Conservation (phyloP, 2,329 filamentous ascomycete genomes). For the Helicocarpus griseus region DNA sequence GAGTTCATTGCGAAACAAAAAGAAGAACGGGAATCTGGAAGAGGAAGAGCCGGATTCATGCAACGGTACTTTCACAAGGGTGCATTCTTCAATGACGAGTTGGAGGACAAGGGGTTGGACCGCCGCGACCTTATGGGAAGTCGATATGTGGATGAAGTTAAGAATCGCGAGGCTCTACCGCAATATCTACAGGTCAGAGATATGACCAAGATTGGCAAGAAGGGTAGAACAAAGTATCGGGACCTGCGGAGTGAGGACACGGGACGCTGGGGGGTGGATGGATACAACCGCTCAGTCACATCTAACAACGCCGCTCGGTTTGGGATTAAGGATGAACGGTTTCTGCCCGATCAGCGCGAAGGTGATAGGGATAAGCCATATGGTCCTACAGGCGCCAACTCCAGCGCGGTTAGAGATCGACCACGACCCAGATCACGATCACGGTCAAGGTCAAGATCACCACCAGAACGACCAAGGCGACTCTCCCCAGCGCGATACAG, state of each 20-base stretch:
- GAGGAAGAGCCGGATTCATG: conserved; percentile 80
- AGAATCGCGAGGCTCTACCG: conserved; percentile 72
- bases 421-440: conserved; percentile 15
- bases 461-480: conserved; percentile 36
- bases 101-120: conserved; percentile 63
- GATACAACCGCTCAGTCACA: conserved; percentile 31
- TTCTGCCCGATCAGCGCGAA: conserved; percentile 35
- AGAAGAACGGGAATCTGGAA: conserved; percentile 61
- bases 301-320: conserved; percentile 23
- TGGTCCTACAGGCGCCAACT: conserved; percentile 38
- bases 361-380: conserved; percentile 15
- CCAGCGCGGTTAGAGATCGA: conserved; percentile 31
- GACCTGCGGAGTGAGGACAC: conserved; percentile 88
- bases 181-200: conserved; percentile 89
- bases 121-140: conserved; percentile 79
- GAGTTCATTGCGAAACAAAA: conserved; percentile 67
- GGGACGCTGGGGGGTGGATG: conserved; percentile 58
- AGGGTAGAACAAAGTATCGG: conserved; percentile 80
- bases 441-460: conserved; percentile 36
- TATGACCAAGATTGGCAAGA: conserved; percentile 86
- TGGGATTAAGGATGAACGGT: conserved; percentile 37
- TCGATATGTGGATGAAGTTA: conserved; percentile 70
- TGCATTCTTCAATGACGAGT: conserved; percentile 84
- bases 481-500: conserved; percentile 43
- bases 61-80: conserved; percentile 96